Base-by-base conservation (phyloP, 2,329 filamentous ascomycete species). In the Microcyclospora tardicrescens region DNA sequence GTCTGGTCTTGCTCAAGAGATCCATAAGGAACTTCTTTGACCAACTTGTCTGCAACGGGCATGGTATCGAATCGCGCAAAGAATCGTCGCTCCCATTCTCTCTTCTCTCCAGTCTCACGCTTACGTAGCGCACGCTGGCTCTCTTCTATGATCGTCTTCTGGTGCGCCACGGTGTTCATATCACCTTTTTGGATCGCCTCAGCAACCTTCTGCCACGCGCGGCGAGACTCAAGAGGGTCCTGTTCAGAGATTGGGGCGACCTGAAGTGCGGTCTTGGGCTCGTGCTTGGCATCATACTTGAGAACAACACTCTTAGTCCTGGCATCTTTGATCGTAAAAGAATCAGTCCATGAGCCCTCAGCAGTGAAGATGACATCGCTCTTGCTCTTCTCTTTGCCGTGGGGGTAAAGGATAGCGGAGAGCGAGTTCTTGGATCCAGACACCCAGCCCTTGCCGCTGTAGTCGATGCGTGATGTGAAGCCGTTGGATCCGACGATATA, bases 341-440 rank as follows among this genome's bases (percentile, higher is more conserved):
- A 67, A 53, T 85, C 84, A 41, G 78, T 93, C 91, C 91, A 98
- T 59, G 93, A 84, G 16, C 91, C 91, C 24, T 85, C 79, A 30
- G 81, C 71, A n/a, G 78, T 84, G 68, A 89, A 95, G 35, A 80
- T 68, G 43, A 76, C 72, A 37, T 83, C 79, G 36, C 34, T 40
- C 47, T 58, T 58, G 48, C 51, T 52, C 62, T 81, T 82, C 61
- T 79, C 84, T 62, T 64, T 77, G 45, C 69, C 73, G 44, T 65
- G 77, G 63, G 61, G 83, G 64, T 81, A 86, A 41, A 96, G 60
- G 16, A 69, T 70, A 11, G 86, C 89, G 10, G 69, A 76, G 59
- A 96, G 85, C 40, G 73, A 82, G 66, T 96, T 96, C 69, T 94
- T 95, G 71, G 93, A 93, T 49, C 89, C 91, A 34, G 81, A 86